Evolutionary conservation across 2,329 filamentous ascomycete genomes (phyloP).

Genomic region (Colletotrichum melonis): DNA sequence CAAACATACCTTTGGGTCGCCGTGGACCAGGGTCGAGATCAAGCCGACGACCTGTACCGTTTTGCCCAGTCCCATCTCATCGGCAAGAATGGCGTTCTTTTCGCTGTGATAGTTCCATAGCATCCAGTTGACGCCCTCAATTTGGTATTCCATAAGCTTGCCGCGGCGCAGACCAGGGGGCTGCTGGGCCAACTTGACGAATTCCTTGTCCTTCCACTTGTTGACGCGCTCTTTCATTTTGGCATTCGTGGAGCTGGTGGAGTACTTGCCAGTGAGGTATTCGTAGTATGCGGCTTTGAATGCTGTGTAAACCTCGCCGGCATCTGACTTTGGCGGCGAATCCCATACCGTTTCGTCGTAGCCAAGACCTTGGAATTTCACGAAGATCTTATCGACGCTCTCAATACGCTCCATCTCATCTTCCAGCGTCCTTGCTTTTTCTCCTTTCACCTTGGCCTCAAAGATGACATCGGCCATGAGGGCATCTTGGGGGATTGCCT

Average conservation of each 20-base stretch:
- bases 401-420: constrained; percentile 78
- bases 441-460: constrained; percentile 62
- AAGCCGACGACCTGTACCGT: constrained; percentile 93
- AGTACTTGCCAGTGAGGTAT: constrained; percentile 83
- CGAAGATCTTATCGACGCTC: constrained; percentile 78
- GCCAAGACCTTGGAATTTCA: constrained; percentile 92
- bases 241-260: constrained; percentile 65
- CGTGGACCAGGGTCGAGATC: constrained; percentile 77
- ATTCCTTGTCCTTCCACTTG: constrained; percentile 73
- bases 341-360: constrained; percentile 97
- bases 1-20: constrained; percentile 61
- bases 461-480: constrained; percentile 91
- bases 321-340: constrained; percentile 75
- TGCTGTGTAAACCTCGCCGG: constrained; percentile 76
- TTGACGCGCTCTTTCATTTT: constrained; percentile 76
- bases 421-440: constrained; percentile 46
- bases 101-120: constrained; percentile 87
- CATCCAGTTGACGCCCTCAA: constrained; percentile 95
- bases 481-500: constrained; percentile 90
- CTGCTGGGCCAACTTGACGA: constrained; percentile 77
- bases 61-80: constrained; percentile 98
- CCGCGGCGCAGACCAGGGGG: constrained; percentile 80
- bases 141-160: constrained; percentile 91
- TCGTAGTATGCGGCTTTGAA: constrained; percentile 89
- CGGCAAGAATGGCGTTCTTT: constrained; percentile 90